Conservation (phyloP, 495 filamentous ascomycete species). For the Pyrenopolyporus hunteri region DNA sequence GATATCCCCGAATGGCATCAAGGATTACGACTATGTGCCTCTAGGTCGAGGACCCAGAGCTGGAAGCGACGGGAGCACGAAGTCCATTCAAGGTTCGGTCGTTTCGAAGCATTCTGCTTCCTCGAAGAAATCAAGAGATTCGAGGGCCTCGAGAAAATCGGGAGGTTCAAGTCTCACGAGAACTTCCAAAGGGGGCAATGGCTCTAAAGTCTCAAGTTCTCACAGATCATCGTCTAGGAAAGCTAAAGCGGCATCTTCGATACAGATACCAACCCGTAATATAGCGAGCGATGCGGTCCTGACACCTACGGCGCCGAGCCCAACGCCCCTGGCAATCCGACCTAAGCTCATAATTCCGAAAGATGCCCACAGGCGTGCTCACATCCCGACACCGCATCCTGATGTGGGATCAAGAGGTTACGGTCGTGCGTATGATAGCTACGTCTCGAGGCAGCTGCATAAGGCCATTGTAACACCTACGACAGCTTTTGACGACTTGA, state of each 20-base stretch:
- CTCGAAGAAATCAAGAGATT: not conserved
- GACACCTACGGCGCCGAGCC: slow-evolving; percentile 5
- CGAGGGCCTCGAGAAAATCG: slow-evolving; percentile 1
- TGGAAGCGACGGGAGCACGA: slow-evolving; percentile 9
- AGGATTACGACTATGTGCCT: slow-evolving; percentile 9
- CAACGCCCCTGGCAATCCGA: slow-evolving; percentile 2
- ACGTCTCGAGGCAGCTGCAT: not conserved
- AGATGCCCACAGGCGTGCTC: slow-evolving; percentile 2
- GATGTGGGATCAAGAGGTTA: not conserved
- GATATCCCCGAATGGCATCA: not conserved
- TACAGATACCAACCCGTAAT: slow-evolving; percentile 1
- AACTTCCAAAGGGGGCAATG: not conserved
- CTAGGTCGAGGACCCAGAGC: slow-evolving; percentile 1
- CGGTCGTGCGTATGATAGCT: not conserved
- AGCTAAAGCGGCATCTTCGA: not conserved
- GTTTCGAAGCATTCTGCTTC: not conserved
- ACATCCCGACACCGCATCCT: slow-evolving; percentile 11
- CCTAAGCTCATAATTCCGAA: slow-evolving; percentile 7
- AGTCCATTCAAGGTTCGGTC: slow-evolving; percentile 5
- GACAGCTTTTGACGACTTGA: slow-evolving; percentile 10
- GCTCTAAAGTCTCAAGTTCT: not conserved
- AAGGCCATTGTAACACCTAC: slow-evolving; percentile 1
- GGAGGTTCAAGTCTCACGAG: not conserved
- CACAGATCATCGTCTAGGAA: slow-evolving; percentile 1
- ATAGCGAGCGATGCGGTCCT: slow-evolving; percentile 1